Evolutionary conservation across 805 yeast genomes (phyloP), one percentile per base, ranked within the genome.

Genomic region (Soucietia sequanensis): DNA sequence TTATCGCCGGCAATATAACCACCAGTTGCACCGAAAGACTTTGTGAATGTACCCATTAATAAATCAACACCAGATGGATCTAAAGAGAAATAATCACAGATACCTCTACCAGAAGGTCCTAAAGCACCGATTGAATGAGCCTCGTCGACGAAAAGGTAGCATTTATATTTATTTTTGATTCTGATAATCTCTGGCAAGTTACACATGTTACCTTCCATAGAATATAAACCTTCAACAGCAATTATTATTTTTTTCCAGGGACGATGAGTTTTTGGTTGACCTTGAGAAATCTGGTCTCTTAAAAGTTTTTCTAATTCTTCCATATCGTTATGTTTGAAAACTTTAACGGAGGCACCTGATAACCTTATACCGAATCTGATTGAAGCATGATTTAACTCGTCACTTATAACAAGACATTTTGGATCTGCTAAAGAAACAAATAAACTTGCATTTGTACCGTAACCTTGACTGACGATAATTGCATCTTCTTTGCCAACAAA

Each of bases 81-180:
- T 31, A 93, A 77, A 35, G 82, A 83, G 59, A 85, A 93, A 64
- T 87, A 86, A 54, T 93, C 98, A 67, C 97, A 90, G 23, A 93
- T 84, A 54, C 99, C 99, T 54, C 85, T 81, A 30, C 99, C 99
- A 34, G 65, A 65, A 28, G 95, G 93, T 19, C 99, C 99, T 65
- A 93, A 75, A n/a, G 99, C 99, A 51, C 99, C 99, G 52, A 93
- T 84, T 4, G 98, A 91, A 61, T 93, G 99, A 9, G 99, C 99
- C 62, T 93, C 99, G 60, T 93, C 99, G 42, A 95, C 85, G 54
- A 85, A 93, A 34, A 93, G 65, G 54, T 86, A 87, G 55, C 91
- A 85, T 52, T 88, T 88, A 68, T 95, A 93, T 56, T 85, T 86
- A 24, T 84, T 75, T 50, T 84, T 81, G 43, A 90, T 68, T 48